Base-by-base conservation (phyloP, 31 red algal genomes). In the Porphyra umbilicalis region DNA sequence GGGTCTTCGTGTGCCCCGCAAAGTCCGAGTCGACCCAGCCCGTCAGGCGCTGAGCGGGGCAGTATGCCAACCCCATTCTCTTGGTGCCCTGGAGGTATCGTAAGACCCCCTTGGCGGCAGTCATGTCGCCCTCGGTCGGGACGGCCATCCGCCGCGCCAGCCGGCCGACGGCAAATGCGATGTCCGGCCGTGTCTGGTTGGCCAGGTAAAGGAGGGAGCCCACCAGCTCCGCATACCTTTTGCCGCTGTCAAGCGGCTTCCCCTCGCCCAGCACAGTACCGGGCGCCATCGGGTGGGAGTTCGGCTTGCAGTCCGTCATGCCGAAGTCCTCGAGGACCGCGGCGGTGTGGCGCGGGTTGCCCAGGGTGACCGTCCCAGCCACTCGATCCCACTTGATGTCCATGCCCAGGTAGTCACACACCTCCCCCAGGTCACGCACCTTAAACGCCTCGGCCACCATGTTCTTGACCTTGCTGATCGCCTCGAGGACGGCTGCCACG, bases 21-120 rank as follows among this genome's bases (percentile, higher is more conserved):
- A 85, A 83, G 42, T 87, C 38, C 4, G 77, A 36, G 36, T 92
- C 86, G 20, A 84, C 77, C 38, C 77, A 90, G 3, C 85, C 89
- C 38, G 82, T 31, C 67, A 80, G 57, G 32, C 20, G 0, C 81
- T 1, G 46, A 3, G 1, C 85, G 8, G 34, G 13, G 29, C 25
- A 30, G 10, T 78, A 88, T 32, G 9, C 76, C 38, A 35, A 35
- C 76, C n/a, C 80, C 57, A 29, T 85, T 14, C 13, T 42, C 10
- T 33, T 80, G 34, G 79, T 81, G 34, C 74, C 75, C 39, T 33
- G 32, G 7, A 93, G 29, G 42, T 84, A 87, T 80, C 46, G 32
- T 8, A 87, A 10, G 20, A 87, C 80, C 13, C 0, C 36, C 32
- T 87, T 87, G 0, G 57, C 46, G 11, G 85, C 80, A 29, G 34